Evolutionary conservation across 1,139 yeast species (phyloP), one percentile per base, ranked within the genome.

Genomic region (Pichia kudriavzevii): DNA sequence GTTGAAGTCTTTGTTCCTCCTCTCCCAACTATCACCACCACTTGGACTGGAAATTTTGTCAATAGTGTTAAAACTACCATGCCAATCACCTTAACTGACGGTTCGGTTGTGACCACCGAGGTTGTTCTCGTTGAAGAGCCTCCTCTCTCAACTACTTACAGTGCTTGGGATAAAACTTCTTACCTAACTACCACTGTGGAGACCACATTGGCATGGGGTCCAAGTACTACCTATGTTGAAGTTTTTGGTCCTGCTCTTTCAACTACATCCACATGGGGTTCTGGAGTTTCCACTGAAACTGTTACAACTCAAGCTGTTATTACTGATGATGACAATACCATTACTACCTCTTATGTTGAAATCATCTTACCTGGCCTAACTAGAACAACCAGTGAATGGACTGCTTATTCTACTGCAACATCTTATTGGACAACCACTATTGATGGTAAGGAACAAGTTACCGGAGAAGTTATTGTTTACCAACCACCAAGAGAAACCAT

Each of bases 171-270:
- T 20, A n/a, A 12, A 3, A 14, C 14, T 5, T 14, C 8, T 5
- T 32, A 24, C 22, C 19, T 28, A 5, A 32, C 36, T 17, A 3
- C 7, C n/a, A 22, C 32, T 4, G 16, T 25, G 9, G 15, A 19
- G 5, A 19, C 19, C 6, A 16, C 15, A 16, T 3, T n/a, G 10
- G 25, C 15, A 10, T 23, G 30, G 22, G n/a, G 24, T 5, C 14
- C 33, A 7, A 13, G 9, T 11, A 26, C 39, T 5, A 26, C 25
- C 9, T n/a, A n/a, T n/a, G 17, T 38, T 28, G 22, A 17, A 6
- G 24, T 38, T 13, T 21, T 19, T 18, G 31, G 41, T 23, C 41
- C 41, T 16, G n/a, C 35, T 11, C 20, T 36, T 6, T 28, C 32
- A 10, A 36, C 38, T 11, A 13, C 23, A n/a, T 8, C 24, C 7